Evolutionary conservation across 2,329 filamentous ascomycete genomes (phyloP).

Genomic region (Epichloe amarillans): DNA sequence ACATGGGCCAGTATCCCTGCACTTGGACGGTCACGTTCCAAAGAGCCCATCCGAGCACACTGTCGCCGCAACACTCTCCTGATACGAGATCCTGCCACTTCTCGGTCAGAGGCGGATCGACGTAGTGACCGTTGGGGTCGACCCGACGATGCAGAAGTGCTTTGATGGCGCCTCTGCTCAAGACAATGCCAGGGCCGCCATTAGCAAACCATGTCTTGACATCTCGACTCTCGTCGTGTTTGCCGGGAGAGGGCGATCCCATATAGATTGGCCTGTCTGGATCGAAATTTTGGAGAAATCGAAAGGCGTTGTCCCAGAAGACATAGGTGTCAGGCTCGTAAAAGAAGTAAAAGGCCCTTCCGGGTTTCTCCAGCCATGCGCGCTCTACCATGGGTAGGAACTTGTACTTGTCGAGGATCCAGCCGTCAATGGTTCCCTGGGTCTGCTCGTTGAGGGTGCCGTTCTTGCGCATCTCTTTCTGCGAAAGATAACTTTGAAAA

Average conservation of each 20-base stretch:
- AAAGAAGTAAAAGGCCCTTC: constrained; percentile 42
- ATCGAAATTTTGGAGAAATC: constrained; percentile 31
- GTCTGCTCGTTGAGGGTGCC: constrained; percentile 20
- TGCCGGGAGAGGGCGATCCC: constrained; percentile 36
- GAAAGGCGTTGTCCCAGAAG: constrained; percentile 28
- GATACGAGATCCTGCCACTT: constrained; percentile 33
- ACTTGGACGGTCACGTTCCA: constrained; percentile 31
- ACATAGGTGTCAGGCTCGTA: constrained; percentile 41
- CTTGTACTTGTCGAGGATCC: constrained; percentile 44
- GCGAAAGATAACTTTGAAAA: constrained; percentile 27
- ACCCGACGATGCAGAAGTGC: constrained; percentile 24
- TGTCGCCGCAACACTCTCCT: constrained; percentile 38
- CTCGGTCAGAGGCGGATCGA: constrained; percentile 28
- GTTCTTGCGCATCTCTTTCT: constrained; percentile 21
- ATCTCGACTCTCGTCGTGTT: constrained; percentile 15
- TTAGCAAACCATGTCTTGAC: constrained; percentile 37
- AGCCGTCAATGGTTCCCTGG: constrained; percentile 26
- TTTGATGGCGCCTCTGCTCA: constrained; percentile 36
- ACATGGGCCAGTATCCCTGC: constrained; percentile 35
- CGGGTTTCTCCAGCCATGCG: constrained; percentile 31
- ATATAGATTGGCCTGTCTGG: constrained; percentile 36
- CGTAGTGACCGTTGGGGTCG: constrained; percentile 21
- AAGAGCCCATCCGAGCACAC: constrained; percentile 34
- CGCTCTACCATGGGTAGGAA: constrained; percentile 41
- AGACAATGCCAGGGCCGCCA: constrained; percentile 44